phyloP scores from a whole-genome alignment of 139 green algal genomes.

The Haematococcus sp. region DNA sequence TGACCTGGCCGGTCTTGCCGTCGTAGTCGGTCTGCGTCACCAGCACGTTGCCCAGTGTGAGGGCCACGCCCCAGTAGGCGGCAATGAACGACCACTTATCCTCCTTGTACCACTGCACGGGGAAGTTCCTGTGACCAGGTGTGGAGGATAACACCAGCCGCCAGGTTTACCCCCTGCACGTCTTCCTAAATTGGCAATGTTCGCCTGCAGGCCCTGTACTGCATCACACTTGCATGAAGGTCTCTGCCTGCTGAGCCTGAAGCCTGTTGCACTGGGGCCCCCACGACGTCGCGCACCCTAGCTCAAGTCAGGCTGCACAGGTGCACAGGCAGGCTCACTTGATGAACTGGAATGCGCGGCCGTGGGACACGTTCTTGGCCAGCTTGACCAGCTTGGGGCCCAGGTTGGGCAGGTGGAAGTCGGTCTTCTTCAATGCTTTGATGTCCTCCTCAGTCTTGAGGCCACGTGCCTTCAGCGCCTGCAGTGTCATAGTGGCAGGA shows the following conservation, averaged over 20 bases:
- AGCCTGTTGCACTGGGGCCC: no score
- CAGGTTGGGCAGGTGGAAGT: not conserved
- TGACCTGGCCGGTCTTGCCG: not conserved
- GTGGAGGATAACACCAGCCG: no score
- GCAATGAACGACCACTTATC: conserved; percentile 18
- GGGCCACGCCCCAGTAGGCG: conserved; percentile 23
- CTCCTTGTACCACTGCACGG: conserved; percentile 14
- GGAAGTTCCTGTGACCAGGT: conserved; percentile 10
- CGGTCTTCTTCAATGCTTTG: not conserved
- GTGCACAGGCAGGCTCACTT: no score
- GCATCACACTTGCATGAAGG: no score
- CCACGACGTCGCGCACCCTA: no score
- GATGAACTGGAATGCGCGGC: not conserved
- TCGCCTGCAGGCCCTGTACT: no score
- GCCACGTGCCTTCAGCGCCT: no score
- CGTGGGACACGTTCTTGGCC: not conserved
- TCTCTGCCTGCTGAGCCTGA: no score
- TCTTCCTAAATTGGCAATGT: no score
- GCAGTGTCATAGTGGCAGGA: no score
- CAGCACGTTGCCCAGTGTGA: conserved; percentile 15
- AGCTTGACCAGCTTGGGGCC: not conserved
- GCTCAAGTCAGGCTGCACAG: no score
- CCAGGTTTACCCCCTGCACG: no score
- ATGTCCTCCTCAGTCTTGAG: conserved; percentile 7
- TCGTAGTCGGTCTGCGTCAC: not conserved